Base-by-base conservation (phyloP, 176 grass and related monocot species). In the Triticum dicoccoides region DNA sequence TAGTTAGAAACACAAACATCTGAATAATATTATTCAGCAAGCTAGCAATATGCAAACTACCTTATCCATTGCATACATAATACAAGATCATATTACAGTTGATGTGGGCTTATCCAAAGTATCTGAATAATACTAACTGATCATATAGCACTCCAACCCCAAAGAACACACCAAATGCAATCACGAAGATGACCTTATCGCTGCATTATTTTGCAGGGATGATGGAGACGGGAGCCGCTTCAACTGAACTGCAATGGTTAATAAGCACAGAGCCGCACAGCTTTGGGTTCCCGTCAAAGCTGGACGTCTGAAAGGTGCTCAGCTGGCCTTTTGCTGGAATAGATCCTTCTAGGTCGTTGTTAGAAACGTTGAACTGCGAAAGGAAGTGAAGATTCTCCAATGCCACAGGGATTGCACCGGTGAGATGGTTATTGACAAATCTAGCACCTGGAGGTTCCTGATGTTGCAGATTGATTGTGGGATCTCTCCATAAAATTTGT, bases 311-410 rank as follows among this genome's bases (percentile, higher is more conserved):
- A 51, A 79, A 86, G 6, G 84, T 86, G 25, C 47, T 62, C 5
- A 86, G 65, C 64, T 86, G 84, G 1, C 37, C 73, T 86, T 37
- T 27, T 47, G 3, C 27, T 66, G 84, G 84, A 66, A 66, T 68
- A 25, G 63, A 15, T 18, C 73, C 84, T 74, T 86, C 73, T 9
- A 86, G 38, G 13, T 86, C 73, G 13, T 86, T 86, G 42, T 86
- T 20, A 54, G 84, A 71, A 54, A 79, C 10, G 6, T 62, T 86
- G 32, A 86, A 56, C 3, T 5, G 4, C 5, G 59, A 66, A 35
- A 85, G 84, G 64, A 86, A 86, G 73, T 86, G 25, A 20, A 86
- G 75, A 1, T 29, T 52, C 5, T 9, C 27, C 18, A 86, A 14
- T 9, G 17, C 9, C 2, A 2, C 32, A 5, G 84, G 84, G 10